Conservation (phyloP, 1,139 yeast genomes). For the Dujonia santamariae region DNA sequence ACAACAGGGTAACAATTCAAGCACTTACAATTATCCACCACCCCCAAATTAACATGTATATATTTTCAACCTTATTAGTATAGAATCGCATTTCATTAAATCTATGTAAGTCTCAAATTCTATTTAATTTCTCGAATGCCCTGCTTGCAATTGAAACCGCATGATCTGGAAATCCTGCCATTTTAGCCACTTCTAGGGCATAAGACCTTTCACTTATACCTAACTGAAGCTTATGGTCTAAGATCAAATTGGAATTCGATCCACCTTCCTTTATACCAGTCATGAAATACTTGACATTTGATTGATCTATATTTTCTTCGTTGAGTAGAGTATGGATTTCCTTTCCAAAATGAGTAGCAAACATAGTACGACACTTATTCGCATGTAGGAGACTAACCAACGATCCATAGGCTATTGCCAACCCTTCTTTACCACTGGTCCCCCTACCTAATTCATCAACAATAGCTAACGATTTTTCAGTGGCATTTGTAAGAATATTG, state of each 20-base stretch:
- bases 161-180: slow-evolving; percentile 76
- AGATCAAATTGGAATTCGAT: slow-evolving; percentile 28
- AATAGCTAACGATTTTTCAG: slow-evolving; percentile 74
- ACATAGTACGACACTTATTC: slow-evolving; percentile 72
- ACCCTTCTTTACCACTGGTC: slow-evolving; percentile 85
- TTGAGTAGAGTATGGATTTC: slow-evolving; percentile 46
- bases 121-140: slow-evolving; percentile 24
- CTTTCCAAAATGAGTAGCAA: slow-evolving; percentile 90
- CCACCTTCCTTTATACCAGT: slow-evolving; percentile 38
- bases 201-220: slow-evolving; percentile 80
- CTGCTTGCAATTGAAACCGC: slow-evolving; percentile 53
- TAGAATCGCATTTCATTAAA: slow-evolving; percentile 5
- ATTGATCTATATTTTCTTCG: slow-evolving; percentile 24
- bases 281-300: slow-evolving; percentile 43
- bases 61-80: slow-evolving; percentile 7
- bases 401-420: slow-evolving; percentile 86
- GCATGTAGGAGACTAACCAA: slow-evolving; percentile 51
- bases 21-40: slow-evolving; percentile 5
- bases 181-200: slow-evolving; percentile 79
- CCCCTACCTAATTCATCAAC: slow-evolving; percentile 98
- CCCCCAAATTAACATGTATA: slow-evolving; percentile 2
- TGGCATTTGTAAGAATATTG: slow-evolving; percentile 72
- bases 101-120: no score
- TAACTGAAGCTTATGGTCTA: slow-evolving; percentile 61
- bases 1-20: slow-evolving; percentile 9